A percentile compares a stretch with the other conserved stretches of the same genome.
These are phyloP conservation scores for Hypericum androsaemum DNA, from an alignment of 345 rosid species.

Conservation along the genomic window DNA sequence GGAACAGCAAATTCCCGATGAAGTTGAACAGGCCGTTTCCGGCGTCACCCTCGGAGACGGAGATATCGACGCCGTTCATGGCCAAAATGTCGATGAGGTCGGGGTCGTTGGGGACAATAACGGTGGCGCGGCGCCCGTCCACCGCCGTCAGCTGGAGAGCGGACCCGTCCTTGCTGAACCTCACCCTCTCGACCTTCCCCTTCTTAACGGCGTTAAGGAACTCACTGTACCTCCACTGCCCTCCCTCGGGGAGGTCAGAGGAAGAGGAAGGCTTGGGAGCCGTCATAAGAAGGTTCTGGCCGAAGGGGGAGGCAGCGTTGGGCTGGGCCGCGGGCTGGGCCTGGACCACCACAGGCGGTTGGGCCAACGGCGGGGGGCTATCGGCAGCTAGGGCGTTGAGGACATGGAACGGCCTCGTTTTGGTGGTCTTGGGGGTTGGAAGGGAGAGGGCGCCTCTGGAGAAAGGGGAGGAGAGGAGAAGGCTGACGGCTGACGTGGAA, in stretches of 20 bases:
- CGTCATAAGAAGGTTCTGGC: conserved; percentile 37
- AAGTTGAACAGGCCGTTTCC: conserved; percentile 51
- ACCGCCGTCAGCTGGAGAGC: conserved; percentile 52
- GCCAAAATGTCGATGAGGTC: conserved; percentile 63
- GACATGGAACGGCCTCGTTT: conserved; percentile 8
- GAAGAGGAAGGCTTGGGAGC: conserved; percentile 53
- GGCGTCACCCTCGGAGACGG: conserved; percentile 67
- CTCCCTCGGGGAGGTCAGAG: conserved; percentile 60
- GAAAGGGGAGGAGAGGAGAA: conserved; percentile 37
- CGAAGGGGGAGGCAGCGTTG: conserved; percentile 33
- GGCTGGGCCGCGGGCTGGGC: conserved; percentile 38
- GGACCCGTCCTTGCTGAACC: conserved; percentile 66
- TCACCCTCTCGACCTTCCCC: conserved; percentile 67
- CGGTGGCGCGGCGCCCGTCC: conserved; percentile 61
- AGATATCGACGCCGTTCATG: conserved; percentile 69
- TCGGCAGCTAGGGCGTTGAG: conserved; percentile 49
- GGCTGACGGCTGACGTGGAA: conserved; percentile 20
- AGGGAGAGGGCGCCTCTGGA: conserved; percentile 30
- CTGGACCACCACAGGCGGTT: conserved; percentile 32
- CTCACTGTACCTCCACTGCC: conserved; percentile 77
- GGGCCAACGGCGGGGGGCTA: conserved; percentile 18
- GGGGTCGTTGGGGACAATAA: conserved; percentile 59
- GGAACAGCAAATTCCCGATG: conserved; percentile 58
- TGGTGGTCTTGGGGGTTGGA: conserved; percentile 48
- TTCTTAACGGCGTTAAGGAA: conserved; percentile 64